Percentiles rank a stretch among this genome's conserved stretches.
phyloP scores from a whole-genome alignment of 2,329 filamentous ascomycete species.

The Ophiostoma piceae region DNA sequence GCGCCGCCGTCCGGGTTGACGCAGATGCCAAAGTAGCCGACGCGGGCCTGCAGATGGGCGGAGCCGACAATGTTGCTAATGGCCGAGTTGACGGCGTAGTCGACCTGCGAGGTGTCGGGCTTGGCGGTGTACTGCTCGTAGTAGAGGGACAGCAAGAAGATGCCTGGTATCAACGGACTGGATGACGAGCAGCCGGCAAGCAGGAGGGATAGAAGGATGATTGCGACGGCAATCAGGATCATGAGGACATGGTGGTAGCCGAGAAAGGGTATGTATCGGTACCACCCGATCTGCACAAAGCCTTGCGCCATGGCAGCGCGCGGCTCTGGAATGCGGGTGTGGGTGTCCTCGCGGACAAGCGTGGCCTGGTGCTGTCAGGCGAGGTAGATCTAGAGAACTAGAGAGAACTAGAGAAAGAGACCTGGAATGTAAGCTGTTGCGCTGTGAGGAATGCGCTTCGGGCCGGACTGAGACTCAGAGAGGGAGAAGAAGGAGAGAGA shows the following conservation, averaged over 20 bases:
- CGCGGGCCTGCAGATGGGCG: constrained; percentile 79
- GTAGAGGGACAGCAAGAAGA: constrained; percentile 98
- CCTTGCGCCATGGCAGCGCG: constrained; percentile 31
- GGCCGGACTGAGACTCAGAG: constrained; percentile 16
- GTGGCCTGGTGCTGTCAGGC: constrained; percentile 10
- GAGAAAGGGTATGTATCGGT: constrained; percentile 60
- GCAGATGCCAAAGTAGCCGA: constrained; percentile 98
- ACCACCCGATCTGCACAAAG: constrained; percentile 45
- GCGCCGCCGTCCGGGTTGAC: constrained; percentile 84
- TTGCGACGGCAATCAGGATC: constrained; percentile 89
- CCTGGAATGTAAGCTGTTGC: not conserved
- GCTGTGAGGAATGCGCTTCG: constrained; percentile 19
- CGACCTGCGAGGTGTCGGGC: constrained; percentile 81
- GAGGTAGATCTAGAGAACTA: no score
- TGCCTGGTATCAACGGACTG: constrained; percentile 86
- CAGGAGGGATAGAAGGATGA: constrained; percentile 88
- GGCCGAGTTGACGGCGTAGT: constrained; percentile 78
- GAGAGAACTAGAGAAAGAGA: no score
- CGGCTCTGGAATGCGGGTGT: constrained; percentile 19
- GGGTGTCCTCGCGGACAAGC: not conserved
- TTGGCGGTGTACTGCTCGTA: constrained; percentile 80
- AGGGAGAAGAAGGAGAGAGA: not conserved
- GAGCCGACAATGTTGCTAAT: constrained; percentile 85
- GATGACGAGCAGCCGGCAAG: constrained; percentile 95
- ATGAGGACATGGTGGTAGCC: constrained; percentile 86